Evolutionary conservation across 2,329 filamentous ascomycete species (phyloP), one percentile per base, ranked within the genome.

Genomic region (Knufia petricola): DNA sequence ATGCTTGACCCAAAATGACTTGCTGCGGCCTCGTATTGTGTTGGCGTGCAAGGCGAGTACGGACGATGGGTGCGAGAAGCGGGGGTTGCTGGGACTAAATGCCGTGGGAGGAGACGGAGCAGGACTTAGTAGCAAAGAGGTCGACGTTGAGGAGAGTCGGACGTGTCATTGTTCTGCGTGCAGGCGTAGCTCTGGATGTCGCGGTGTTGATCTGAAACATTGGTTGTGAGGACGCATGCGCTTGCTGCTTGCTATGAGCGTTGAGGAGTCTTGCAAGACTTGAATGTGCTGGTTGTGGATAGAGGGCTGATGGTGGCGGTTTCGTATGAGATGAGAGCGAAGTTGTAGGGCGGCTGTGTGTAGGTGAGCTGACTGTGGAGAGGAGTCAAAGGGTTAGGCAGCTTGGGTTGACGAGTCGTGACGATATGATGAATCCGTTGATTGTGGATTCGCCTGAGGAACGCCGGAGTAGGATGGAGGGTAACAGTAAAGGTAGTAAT

Each of bases 211-310:
- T 76, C n/a, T 36, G 74, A 77, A 54, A 75, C 74, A 2, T 62
- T 77, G 0, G 66, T 72, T 3, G 75, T 78, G 1, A 74, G 70
- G 15, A 76, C 72, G 68, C 75, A 77, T 57, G 73, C 73, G 1
- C 69, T 76, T 19, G 69, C 72, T 31, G 64, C 70, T n/a, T n/a
- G n/a, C n/a, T n/a, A n/a, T n/a, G n/a, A n/a, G n/a, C n/a, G n/a
- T n/a, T n/a, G n/a, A n/a, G n/a, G n/a, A n/a, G n/a, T n/a, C n/a
- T 50, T 57, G 61, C 4, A 67, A n/a, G n/a, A 66, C 15, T 64
- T 73, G 42, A 61, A 66, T 0, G 72, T 68, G 1, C 60, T 77
- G 19, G 64, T 78, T 12, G 60, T 77, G 1, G 75, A 75, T n/a
- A 73, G 69, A 19, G 74, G 74, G 1, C 74, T 75, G 0, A 75